These are phyloP conservation scores for Mucor velutinosus DNA, from an alignment of 371 early-diverging fungal genomes.

Conservation along the genomic window DNA sequence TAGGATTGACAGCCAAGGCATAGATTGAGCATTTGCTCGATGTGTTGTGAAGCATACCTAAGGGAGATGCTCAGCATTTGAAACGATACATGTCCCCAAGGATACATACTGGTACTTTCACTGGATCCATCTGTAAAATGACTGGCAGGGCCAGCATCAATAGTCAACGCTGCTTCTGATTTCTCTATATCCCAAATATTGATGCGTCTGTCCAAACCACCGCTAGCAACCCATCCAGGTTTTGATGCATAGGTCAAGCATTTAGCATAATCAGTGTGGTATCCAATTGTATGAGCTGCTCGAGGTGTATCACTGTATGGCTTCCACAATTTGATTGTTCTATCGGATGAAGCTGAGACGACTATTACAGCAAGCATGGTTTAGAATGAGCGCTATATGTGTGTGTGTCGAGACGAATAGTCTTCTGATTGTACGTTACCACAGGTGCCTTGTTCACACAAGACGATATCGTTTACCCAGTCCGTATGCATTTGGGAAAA, in stretches of 20 bases:
- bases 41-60: conserved; percentile 52
- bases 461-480: conserved; percentile 94
- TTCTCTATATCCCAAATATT: conserved; percentile 85
- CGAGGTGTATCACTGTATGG: conserved; percentile 51
- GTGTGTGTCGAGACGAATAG: background rate
- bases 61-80: background rate
- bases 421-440: conserved; percentile 21
- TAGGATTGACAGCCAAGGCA: conserved; percentile 71
- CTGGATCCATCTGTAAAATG: conserved; percentile 18
- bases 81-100: background rate
- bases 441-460: conserved; percentile 51
- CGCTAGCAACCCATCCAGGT: conserved; percentile 86
- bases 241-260: conserved; percentile 71
- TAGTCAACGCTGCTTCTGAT: conserved; percentile 29
- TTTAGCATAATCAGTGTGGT: conserved; percentile 88
- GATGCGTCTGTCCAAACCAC: conserved; percentile 90
- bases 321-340: conserved; percentile 87
- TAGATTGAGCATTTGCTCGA: conserved; percentile 75
- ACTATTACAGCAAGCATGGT: conserved; percentile 43
- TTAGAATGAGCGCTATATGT: too few species aligned
- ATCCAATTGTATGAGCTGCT: conserved; percentile 69
- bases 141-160: conserved; percentile 24
- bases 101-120: conserved; percentile 14
- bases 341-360: conserved; percentile 90
- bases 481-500: conserved; percentile 89